Conservation (phyloP, 1,284 basidiomycete species). For the Phellinidium pouzarii region DNA sequence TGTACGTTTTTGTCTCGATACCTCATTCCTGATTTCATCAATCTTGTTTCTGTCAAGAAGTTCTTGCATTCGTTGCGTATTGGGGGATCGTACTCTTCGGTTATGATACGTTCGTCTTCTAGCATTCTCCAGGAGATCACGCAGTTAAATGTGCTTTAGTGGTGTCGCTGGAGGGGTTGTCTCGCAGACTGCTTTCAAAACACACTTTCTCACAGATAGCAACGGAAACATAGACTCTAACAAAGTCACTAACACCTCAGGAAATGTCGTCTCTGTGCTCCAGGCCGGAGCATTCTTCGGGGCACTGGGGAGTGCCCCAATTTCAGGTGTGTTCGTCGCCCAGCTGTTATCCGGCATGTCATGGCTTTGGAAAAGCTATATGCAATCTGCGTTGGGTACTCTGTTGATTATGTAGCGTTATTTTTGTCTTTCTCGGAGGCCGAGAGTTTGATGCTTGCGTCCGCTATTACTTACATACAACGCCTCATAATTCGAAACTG, state of each 20-base stretch:
- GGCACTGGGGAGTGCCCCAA: conserved; percentile 55
- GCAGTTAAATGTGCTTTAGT: conserved; percentile 24
- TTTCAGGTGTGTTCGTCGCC: conserved; percentile 51
- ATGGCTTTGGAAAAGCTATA: neutral
- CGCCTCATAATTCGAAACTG: too few relatives aligned
- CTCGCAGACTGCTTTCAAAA: conserved; percentile 50
- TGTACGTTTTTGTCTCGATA: conserved; percentile 32
- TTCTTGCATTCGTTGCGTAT: conserved; percentile 67
- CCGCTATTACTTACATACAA: too few relatives aligned
- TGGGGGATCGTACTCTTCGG: conserved; percentile 78
- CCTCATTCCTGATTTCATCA: neutral
- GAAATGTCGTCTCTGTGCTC: conserved; percentile 68
- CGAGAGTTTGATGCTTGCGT: too few relatives aligned
- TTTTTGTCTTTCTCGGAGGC: neutral
- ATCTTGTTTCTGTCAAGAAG: conserved; percentile 29
- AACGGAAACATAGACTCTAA: conserved; percentile 32
- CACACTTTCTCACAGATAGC: conserved; percentile 46
- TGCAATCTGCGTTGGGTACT: neutral
- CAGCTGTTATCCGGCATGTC: neutral
- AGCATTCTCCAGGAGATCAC: neutral
- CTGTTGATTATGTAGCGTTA: neutral
- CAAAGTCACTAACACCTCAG: conserved; percentile 43
- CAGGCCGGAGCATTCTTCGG: conserved; percentile 81
- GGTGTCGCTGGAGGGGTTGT: conserved; percentile 64
- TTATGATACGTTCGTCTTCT: conserved; percentile 59